Percentiles rank a stretch among this genome's conserved stretches.
These are phyloP conservation scores for Macrophomina phaseolina DNA, from an alignment of 2,329 filamentous ascomycete species.

Conservation along the genomic window DNA sequence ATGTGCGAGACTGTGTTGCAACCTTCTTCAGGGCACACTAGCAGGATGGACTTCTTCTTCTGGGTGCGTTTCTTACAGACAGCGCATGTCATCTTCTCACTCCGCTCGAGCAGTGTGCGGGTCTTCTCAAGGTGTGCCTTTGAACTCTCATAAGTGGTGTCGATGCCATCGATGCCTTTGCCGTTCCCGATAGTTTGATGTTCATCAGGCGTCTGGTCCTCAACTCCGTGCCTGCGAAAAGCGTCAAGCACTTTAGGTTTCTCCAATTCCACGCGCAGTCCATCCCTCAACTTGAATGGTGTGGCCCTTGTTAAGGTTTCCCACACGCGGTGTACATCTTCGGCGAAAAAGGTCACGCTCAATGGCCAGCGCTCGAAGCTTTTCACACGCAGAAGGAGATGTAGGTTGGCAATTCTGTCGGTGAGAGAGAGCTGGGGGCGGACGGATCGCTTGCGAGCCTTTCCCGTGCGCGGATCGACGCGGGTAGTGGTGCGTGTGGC, in stretches of 20 bases:
- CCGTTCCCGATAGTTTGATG: conserved; percentile 30
- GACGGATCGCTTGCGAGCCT: conserved; percentile 55
- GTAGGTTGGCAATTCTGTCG: conserved; percentile 78
- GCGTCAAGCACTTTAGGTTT: background rate
- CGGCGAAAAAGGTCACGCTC: conserved; percentile 75
- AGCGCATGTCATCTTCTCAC: conserved; percentile 48
- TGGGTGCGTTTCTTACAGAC: conserved; percentile 55
- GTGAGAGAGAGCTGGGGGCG: conserved; percentile 66
- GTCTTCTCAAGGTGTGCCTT: conserved; percentile 61
- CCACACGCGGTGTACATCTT: conserved; percentile 75
- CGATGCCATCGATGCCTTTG: conserved; percentile 51
- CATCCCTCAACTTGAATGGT: conserved; percentile 45
- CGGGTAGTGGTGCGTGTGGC: conserved; percentile 33
- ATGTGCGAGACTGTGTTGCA: conserved; percentile 62
- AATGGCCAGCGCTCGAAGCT: conserved; percentile 88
- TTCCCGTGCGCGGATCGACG: conserved; percentile 46
- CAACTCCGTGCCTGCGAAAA: conserved; percentile 7
- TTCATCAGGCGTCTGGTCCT: conserved; percentile 29
- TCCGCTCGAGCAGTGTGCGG: conserved; percentile 36
- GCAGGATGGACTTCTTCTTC: conserved; percentile 47
- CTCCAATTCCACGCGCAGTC: conserved; percentile 64
- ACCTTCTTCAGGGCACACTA: conserved; percentile 57
- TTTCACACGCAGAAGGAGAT: conserved; percentile 76
- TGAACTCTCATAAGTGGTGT: conserved; percentile 59
- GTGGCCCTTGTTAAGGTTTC: conserved; percentile 45